A percentile compares a stretch with the other conserved stretches of the same genome.
Conservation (phyloP, 805 yeast genomes). For the Jamesozyma spencerorum region DNA sequence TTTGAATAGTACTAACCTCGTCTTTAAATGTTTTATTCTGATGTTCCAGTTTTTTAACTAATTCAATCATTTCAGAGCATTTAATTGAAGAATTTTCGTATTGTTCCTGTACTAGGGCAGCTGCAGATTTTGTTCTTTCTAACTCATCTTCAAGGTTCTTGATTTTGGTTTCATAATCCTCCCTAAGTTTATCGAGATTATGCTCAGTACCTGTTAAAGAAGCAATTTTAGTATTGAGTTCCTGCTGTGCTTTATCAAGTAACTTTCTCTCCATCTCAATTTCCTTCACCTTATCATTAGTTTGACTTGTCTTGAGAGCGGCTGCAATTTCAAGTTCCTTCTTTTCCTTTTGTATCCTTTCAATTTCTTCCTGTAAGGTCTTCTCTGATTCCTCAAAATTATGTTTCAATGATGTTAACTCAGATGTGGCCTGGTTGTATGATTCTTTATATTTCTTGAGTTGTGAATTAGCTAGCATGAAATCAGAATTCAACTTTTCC, state of each 20-base stretch:
- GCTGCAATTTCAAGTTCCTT: slow-evolving; percentile 10
- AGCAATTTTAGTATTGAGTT: neutral
- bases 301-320: neutral
- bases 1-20: too few species aligned
- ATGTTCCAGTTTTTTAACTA: too few species aligned
- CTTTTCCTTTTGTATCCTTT: slow-evolving; percentile 28
- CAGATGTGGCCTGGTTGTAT: neutral
- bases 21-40: too few species aligned
- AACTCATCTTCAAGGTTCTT: neutral
- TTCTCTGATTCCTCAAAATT: slow-evolving; percentile 11
- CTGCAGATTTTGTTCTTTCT: neutral
- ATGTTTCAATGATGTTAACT: neutral
- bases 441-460: neutral
- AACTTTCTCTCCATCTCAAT: neutral
- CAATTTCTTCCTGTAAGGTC: slow-evolving; percentile 32
- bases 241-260: neutral
- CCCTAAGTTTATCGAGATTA: neutral
- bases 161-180: neutral
- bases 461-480: neutral
- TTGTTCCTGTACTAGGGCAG: too few species aligned
- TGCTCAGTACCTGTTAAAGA: neutral
- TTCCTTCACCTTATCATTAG: neutral
- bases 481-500: neutral
- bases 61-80: too few species aligned
- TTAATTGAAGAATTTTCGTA: too few species aligned